Base-by-base conservation (phyloP, 2,329 filamentous ascomycete species). In the Neonectria magnoliae region DNA sequence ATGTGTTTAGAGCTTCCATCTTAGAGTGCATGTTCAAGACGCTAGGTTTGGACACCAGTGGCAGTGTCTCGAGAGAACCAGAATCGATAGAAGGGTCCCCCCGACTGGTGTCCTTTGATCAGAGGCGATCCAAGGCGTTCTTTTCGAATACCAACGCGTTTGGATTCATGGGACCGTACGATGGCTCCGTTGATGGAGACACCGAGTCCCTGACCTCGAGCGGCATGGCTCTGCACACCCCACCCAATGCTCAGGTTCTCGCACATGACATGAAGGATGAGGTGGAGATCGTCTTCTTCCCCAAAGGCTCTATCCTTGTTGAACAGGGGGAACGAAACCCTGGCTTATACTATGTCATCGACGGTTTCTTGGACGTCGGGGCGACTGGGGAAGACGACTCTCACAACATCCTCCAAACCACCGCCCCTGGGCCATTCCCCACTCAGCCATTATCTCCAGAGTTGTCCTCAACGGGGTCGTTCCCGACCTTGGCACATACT, bases 301-400 rank as follows among this genome's bases (percentile, higher is more conserved):
- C 94, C 0, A 93, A 98, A 77, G 94, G 93, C 2, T 95, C 96
- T 2, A 92, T 99, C 1, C 85, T 99, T 16, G 94, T 99, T 0
- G 96, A 99, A 75, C 94, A 98, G 80, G 95, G 96, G 10, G 96
- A 99, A 77, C 88, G 96, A n/a, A 97, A 97, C 71, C 96, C 96
- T 0, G 96, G 96, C 0, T 79, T 99, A 1, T 99, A 99, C 81
- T 99, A 99, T 79, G 95, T 99, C 3, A 92, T 99, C 54, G 96
- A 99, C 77, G 96, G 96, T 0, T 99, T 99, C 73, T 82, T 99
- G 38, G 96, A 99, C 74, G 94, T 98, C 47, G 94, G 93, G 66
- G 91, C 97, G n/a, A 90, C 93, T 5, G 72, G 66, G 14, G 72
- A 73, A 2, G 75, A 76, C 22, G 71, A 73, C n/a, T 64, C 74